Conservation (phyloP, 129 eudicot species). For the Saposhnikovia divaricata region DNA sequence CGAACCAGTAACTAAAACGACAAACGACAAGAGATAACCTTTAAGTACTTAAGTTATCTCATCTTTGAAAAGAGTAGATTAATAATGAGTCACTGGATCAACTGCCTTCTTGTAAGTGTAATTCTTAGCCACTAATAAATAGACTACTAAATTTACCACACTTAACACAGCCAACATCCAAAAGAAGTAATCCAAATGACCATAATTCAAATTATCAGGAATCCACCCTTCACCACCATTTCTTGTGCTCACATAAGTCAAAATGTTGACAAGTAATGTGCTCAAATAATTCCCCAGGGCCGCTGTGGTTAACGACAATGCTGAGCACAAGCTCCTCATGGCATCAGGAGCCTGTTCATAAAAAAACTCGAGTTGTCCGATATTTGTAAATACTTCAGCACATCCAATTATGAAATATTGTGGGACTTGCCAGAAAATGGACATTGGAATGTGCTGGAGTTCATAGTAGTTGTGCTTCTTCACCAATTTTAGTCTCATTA, state of each 20-base stretch:
- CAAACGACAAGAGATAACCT: no score
- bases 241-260: conserved; percentile 15
- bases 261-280: conserved; percentile 3
- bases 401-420: conserved; percentile 57
- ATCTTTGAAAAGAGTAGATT: background rate
- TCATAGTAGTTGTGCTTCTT: conserved; percentile 35
- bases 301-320: conserved; percentile 38
- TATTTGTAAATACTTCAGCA: conserved; percentile 56
- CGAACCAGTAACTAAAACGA: no score
- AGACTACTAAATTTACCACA: conserved; percentile 5
- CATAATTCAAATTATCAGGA: conserved; percentile 36
- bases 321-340: conserved; percentile 61
- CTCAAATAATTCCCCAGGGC: conserved; percentile 11
- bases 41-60: no score
- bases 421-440: conserved; percentile 57
- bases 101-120: conserved; percentile 8
- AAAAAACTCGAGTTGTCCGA: conserved; percentile 55
- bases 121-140: conserved; percentile 13
- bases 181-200: conserved; percentile 15
- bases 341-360: conserved; percentile 66
- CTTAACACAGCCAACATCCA: conserved; percentile 14
- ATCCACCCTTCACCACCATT: conserved; percentile 53
- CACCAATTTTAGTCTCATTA: conserved; percentile 41
- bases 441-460: conserved; percentile 33
- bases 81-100: background rate